Conservation (phyloP, 2,329 filamentous ascomycete species). For the Pyrenophora graminea region DNA sequence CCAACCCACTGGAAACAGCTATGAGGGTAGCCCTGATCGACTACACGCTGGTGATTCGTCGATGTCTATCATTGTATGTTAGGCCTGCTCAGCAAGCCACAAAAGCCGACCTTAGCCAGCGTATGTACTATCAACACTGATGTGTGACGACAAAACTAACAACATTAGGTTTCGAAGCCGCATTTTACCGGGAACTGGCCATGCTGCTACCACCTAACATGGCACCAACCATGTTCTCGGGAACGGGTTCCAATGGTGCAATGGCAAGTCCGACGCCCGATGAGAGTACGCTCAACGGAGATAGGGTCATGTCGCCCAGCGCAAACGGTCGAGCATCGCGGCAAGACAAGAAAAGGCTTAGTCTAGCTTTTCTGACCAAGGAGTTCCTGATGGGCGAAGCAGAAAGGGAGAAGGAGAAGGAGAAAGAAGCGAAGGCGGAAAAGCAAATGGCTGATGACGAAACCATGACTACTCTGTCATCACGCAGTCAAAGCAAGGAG, state of each 20-base stretch:
- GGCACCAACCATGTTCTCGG: slow-evolving; percentile 36
- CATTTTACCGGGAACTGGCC: slow-evolving; percentile 51
- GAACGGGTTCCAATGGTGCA: slow-evolving; percentile 39
- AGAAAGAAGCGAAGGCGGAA: slow-evolving; percentile 19
- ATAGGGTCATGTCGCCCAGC: slow-evolving; percentile 25
- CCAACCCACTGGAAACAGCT: slow-evolving; percentile 70
- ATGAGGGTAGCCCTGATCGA: slow-evolving; percentile 86
- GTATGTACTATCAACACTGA: slow-evolving; percentile 55
- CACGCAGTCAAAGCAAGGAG: slow-evolving; percentile 43
- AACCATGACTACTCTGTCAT: slow-evolving; percentile 27
- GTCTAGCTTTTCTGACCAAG: slow-evolving; percentile 46
- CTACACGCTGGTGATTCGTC: slow-evolving; percentile 84
- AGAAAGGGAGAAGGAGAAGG: slow-evolving; percentile 19
- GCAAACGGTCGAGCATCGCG: slow-evolving; percentile 32
- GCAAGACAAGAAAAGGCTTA: slow-evolving; percentile 47
- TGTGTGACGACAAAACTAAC: slow-evolving; percentile 18
- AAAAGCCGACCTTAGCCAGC: slow-evolving; percentile 63
- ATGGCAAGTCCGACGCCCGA: slow-evolving; percentile 32
- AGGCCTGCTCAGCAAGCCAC: slow-evolving; percentile 66
- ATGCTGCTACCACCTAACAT: slow-evolving; percentile 45
- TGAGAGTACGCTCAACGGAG: slow-evolving; percentile 32
- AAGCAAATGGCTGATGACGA: slow-evolving; percentile 27
- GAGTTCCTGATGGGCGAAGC: slow-evolving; percentile 36
- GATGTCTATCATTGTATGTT: slow-evolving; percentile 72
- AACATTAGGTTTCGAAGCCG: slow-evolving; percentile 50